Evolutionary conservation across 306 rosid genomes (phyloP).

Genomic region (Glycyrrhiza uralensis): DNA sequence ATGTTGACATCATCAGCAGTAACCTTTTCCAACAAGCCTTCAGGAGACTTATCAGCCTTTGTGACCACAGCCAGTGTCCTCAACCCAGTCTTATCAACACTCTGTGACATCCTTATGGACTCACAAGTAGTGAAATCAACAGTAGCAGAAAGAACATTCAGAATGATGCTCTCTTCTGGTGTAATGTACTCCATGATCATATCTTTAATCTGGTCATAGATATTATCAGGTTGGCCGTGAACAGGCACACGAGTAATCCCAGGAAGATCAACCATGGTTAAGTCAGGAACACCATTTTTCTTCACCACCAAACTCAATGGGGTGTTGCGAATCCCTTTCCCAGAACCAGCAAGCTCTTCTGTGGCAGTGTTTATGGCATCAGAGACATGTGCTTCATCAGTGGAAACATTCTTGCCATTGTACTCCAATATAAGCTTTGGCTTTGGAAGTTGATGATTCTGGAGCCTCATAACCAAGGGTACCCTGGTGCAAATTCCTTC

Average conservation of each 20-base stretch:
- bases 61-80: conserved; percentile 60
- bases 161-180: neutral
- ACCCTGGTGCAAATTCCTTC: conserved; percentile 25
- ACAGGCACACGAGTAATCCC: conserved; percentile 59
- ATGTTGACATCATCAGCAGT: conserved; percentile 56
- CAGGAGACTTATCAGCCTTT: conserved; percentile 55
- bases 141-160: neutral
- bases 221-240: conserved; percentile 53
- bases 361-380: conserved; percentile 41
- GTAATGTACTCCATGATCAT: neutral
- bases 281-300: conserved; percentile 52
- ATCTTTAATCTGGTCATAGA: conserved; percentile 32
- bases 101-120: neutral
- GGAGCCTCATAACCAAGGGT: conserved; percentile 53
- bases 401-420: conserved; percentile 7
- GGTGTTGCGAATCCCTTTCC: conserved; percentile 41
- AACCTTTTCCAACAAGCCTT: conserved; percentile 53
- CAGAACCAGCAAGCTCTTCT: conserved; percentile 41
- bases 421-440: conserved; percentile 40
- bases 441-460: conserved; percentile 14
- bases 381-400: conserved; percentile 35
- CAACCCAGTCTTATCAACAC: conserved; percentile 47
- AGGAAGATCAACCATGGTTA: conserved; percentile 58
- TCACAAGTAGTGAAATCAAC: neutral
- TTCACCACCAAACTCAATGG: conserved; percentile 45